Conservation (phyloP, 495 filamentous ascomycete species). For the Neurospora terricola region DNA sequence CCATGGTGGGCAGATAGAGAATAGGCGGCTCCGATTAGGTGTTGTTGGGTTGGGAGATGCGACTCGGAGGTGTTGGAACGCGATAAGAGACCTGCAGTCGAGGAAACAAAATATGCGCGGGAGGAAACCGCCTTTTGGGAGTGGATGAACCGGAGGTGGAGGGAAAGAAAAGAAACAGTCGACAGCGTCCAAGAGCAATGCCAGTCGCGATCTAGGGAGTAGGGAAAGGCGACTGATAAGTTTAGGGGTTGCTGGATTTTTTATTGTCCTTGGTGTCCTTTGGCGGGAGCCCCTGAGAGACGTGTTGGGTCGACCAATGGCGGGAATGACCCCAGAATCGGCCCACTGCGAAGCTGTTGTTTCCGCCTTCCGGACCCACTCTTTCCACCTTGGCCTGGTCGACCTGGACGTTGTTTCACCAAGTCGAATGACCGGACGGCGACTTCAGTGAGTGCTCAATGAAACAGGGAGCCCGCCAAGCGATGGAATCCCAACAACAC, state of each 20-base stretch:
- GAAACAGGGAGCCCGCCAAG: not conserved
- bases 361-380: conserved; percentile 21
- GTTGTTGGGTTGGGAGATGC: not conserved
- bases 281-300: conserved; percentile 2
- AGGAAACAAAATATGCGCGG: not conserved
- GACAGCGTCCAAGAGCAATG: not conserved
- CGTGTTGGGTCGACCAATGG: conserved; percentile 2
- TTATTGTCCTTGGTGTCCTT: conserved; percentile 6
- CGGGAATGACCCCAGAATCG: conserved; percentile 20
- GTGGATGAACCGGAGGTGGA: conserved; percentile 1
- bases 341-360: conserved; percentile 13
- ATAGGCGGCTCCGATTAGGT: not conserved
- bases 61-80: not conserved
- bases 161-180: conserved; percentile 6
- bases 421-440: not conserved
- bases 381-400: not conserved
- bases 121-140: not conserved
- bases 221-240: conserved; percentile 1
- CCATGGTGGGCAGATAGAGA: conserved; percentile 21
- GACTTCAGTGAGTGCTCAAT: not conserved
- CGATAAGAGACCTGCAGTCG: not conserved
- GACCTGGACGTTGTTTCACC: not conserved
- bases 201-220: conserved; percentile 8
- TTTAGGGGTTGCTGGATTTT: conserved; percentile 17
- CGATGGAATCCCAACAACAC: not conserved